Conservation (phyloP, 2,329 filamentous ascomycete species). For the Hortaea werneckii region DNA sequence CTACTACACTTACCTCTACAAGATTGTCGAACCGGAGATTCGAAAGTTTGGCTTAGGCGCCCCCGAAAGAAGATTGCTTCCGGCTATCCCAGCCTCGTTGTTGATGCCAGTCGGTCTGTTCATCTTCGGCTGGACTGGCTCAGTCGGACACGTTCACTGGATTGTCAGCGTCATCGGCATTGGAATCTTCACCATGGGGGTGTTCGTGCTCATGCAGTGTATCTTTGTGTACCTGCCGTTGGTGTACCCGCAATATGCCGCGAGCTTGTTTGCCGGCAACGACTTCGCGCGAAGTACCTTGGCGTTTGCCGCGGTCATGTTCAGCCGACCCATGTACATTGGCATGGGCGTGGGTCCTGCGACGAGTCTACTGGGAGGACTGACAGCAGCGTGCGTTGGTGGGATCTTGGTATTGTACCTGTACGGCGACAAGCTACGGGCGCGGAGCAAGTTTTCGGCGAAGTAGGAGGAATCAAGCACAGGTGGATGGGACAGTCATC, state of each 20-base stretch:
- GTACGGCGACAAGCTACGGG: conserved; percentile 44
- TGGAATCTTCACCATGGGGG: conserved; percentile 29
- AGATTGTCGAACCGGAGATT: conserved; percentile 19
- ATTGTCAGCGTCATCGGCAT: conserved; percentile 32
- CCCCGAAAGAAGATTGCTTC: conserved; percentile 20
- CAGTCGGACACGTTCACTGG: conserved; percentile 26
- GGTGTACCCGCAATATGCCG: conserved; percentile 37
- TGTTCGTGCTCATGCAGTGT: conserved; percentile 31
- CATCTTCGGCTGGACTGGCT: conserved; percentile 23
- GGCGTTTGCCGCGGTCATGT: conserved; percentile 51
- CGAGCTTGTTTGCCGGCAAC: conserved; percentile 51
- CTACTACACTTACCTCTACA: conserved; percentile 21
- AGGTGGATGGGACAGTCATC: not conserved
- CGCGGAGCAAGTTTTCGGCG: conserved; percentile 48
- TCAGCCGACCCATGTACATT: conserved; percentile 48
- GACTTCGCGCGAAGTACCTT: conserved; percentile 50
- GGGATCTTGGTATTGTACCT: conserved; percentile 48
- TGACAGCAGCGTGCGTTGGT: conserved; percentile 27
- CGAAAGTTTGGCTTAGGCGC: conserved; percentile 11
- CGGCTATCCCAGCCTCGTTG: conserved; percentile 17
- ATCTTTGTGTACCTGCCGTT: conserved; percentile 33
- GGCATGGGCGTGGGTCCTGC: conserved; percentile 51
- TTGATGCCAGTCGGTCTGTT: conserved; percentile 22
- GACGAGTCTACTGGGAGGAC: conserved; percentile 44
- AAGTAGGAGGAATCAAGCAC: conserved; percentile 15